Evolutionary conservation across 345 rosid genomes (phyloP).

Genomic region (Balakata baccata): DNA sequence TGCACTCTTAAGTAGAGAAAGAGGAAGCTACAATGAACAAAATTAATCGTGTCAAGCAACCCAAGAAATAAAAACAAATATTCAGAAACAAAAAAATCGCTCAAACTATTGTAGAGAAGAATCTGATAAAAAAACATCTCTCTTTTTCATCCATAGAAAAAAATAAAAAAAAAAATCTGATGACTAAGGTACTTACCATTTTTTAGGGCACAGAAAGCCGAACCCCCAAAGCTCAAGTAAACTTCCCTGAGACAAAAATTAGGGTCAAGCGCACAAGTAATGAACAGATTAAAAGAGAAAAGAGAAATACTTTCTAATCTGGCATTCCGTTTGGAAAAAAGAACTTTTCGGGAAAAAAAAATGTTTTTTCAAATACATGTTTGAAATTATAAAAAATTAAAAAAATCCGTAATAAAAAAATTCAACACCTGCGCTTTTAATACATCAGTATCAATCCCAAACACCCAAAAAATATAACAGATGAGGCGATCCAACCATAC

Average conservation of each 20-base stretch:
- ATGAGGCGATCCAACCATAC: not conserved
- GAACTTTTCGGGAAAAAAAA: too few relatives aligned
- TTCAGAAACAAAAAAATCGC: not conserved
- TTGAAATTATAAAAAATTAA: too few relatives aligned
- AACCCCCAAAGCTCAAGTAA: not conserved
- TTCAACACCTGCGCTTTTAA: too few relatives aligned
- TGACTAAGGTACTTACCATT: slow-evolving; percentile 8
- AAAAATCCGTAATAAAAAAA: too few relatives aligned
- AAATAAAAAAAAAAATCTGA: too few relatives aligned
- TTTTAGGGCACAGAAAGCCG: slow-evolving; percentile 5
- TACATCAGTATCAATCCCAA: too few relatives aligned
- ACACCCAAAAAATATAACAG: too few relatives aligned
- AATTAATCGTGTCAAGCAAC: not conserved
- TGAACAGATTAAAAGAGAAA: not conserved
- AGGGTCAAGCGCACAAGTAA: not conserved
- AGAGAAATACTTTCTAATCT: not conserved
- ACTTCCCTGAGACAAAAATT: not conserved
- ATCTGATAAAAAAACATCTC: not conserved
- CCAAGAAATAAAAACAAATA: not conserved
- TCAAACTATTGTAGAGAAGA: not conserved
- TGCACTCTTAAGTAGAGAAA: slow-evolving; percentile 70
- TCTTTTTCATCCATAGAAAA: not conserved
- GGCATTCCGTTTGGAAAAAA: too few relatives aligned
- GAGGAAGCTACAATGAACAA: slow-evolving; percentile 58
- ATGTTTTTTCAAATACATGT: too few relatives aligned